Conservation (phyloP, 768 basidiomycete genomes). For the Neoboletus brunneissimus region DNA sequence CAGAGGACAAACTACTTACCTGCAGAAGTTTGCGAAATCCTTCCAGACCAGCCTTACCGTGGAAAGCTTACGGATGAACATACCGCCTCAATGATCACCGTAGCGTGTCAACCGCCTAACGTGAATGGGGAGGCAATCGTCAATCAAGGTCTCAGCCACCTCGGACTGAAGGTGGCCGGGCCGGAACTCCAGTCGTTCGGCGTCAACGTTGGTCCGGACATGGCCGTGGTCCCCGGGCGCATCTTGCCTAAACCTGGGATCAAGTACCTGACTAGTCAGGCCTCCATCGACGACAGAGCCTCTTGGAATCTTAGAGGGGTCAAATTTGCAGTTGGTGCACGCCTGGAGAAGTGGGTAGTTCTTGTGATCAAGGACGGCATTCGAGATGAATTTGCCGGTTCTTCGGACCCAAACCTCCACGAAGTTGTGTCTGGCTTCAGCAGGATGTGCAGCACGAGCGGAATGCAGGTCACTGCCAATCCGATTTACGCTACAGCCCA, state of each 20-base stretch:
- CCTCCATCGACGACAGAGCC: constrained; percentile 42
- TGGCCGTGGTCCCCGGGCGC: constrained; percentile 56
- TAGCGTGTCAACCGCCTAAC: constrained; percentile 49
- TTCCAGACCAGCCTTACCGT: constrained; percentile 39
- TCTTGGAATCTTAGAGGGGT: constrained; percentile 53
- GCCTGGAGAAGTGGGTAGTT: constrained; percentile 62
- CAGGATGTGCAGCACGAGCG: constrained; percentile 59
- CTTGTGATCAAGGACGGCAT: constrained; percentile 63
- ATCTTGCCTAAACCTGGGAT: constrained; percentile 45
- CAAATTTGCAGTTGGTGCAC: constrained; percentile 59
- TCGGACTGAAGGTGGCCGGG: constrained; percentile 38
- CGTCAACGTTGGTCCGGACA: constrained; percentile 43
- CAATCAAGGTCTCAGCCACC: constrained; percentile 39
- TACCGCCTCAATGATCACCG: constrained; percentile 48
- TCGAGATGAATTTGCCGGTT: constrained; percentile 57
- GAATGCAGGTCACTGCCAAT: constrained; percentile 49
- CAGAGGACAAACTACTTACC: constrained; percentile 42
- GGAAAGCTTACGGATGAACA: constrained; percentile 59
- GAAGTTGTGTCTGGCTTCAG: constrained; percentile 50
- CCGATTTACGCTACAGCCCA: constrained; percentile 35
- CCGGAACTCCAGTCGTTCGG: constrained; percentile 44
- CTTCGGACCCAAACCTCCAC: constrained; percentile 53
- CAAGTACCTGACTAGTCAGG: constrained; percentile 35
- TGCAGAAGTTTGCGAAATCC: constrained; percentile 48
- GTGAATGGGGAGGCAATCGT: constrained; percentile 47